Base-by-base conservation (phyloP, 768 basidiomycete genomes). In the Trichaptum fuscoviolaceum region DNA sequence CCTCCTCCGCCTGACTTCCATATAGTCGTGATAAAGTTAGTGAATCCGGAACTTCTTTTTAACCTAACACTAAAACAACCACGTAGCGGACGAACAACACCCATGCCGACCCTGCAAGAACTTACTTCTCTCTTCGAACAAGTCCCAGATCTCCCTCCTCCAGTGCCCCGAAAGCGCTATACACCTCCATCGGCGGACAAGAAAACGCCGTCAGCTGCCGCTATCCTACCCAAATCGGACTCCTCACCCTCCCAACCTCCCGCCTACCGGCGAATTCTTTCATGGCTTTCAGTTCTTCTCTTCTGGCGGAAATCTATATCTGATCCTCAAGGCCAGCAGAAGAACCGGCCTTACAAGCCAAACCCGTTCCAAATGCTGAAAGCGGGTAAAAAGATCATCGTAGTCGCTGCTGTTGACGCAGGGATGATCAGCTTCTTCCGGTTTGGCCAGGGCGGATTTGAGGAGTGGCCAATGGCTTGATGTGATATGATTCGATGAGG, bases 381-480 rank as follows among this genome's bases (percentile, higher is more conserved):
- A 70, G 85, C 86, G 30, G 96, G 96, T 0, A 92, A 89, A 74
- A 92, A 93, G 73, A 88, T 82, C 9, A 80, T 96, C 64, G 81
- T 98, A 35, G 84, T 99, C 62, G 96, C 95, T 1, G 93, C 85
- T 1, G 95, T 96, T 5, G 95, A 97, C 76, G 84, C 87, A 1
- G 94, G 96, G 9, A 93, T 84, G 69, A 89, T 89, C 58, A 91
- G 91, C 69, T 96, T 97, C 81, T 92, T 94, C 77, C 81, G 91
- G 64, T 95, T 98, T 70, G 88, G 90, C 7, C 84, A 95, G 72
- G 92, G 93, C 0, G 87, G 82, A 9, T 98, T 99, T 74, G 87
- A 85, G 64, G 92, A 94, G 70, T 89, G 90, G 85, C 88, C 92
- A 0, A 91, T 95, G 88, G 68, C 73, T 2, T 73, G 15, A 12